Base-by-base conservation (phyloP, 75 land plant species). In the Picea sitchensis region DNA sequence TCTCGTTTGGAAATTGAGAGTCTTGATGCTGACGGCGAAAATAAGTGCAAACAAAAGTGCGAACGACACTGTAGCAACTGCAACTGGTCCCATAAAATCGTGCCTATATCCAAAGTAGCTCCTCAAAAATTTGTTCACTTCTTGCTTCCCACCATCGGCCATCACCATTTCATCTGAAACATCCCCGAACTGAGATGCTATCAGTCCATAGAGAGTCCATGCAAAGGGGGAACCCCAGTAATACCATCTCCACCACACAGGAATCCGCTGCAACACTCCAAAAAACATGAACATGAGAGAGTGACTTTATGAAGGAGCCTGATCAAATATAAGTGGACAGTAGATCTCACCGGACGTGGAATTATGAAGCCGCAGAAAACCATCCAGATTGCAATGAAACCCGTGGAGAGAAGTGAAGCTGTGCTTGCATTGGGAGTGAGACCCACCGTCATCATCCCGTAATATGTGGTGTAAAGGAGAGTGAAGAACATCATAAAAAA, bases 241-340 rank as follows among this genome's bases (percentile, higher is more conserved):
- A 75, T 88, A 91, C 96, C 96, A 93, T 74, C 91, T 86, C 96
- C 96, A 93, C 94, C 96, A 91, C 44, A 83, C 81, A 44, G 94
- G 94, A 31, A 93, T 89, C 38, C 63, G 30, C 94, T 93, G 92
- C 84, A 80, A 73, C 38, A 36, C 38, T 36, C 38, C 38, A 36
- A 36, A 36, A 36, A 36, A 36, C 26, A 36, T 36, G 3, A 36
- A 36, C 38, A 36, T 36, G 38, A 36, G 38, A 36, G 38, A 2
- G 3, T 36, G 38, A 36, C 38, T 36, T 36, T 36, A 36, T 36
- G 1, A 36, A 36, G 38, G 38, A 36, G 3, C 38, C 3, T 36
- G 3, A 36, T 36, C 38, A 36, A 36, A 36, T 36, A 36, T 36
- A 36, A 78, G 80, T 41, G 83, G 81, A 18, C 81, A 56, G 38